phyloP scores from a whole-genome alignment of 2,329 filamentous ascomycete genomes.

The Bertia moriformis region DNA sequence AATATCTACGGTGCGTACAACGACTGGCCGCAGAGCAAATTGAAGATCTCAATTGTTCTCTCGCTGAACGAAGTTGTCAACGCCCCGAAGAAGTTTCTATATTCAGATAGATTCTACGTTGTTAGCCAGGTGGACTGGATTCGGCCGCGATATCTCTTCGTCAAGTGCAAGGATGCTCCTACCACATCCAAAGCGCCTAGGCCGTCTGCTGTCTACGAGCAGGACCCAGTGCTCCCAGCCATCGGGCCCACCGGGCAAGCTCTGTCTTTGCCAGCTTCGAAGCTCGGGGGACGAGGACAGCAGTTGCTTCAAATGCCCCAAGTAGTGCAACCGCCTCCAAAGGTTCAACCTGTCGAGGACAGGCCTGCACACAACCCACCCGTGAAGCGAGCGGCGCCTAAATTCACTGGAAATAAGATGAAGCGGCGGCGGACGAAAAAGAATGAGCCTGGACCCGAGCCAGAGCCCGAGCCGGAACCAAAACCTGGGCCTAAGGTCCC shows the following conservation, averaged over 20 bases:
- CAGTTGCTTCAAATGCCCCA: no score
- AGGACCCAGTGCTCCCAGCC: not conserved
- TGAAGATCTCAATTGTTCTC: slow-evolving; percentile 44
- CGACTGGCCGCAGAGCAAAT: slow-evolving; percentile 55
- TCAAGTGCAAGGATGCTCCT: slow-evolving; percentile 37
- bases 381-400: no score
- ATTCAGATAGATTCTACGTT: slow-evolving; percentile 47
- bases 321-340: no score
- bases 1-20: slow-evolving; percentile 4
- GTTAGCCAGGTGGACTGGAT: slow-evolving; percentile 72
- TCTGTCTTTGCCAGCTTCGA: not conserved
- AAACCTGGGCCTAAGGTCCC: no score
- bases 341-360: no score
- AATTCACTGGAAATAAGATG: no score
- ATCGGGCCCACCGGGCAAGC: not conserved
- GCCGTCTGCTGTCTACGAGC: not conserved
- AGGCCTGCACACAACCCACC: no score
- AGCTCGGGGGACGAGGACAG: slow-evolving; percentile 6
- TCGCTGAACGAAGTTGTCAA: slow-evolving; percentile 82
- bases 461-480: no score
- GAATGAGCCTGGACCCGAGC: not conserved
- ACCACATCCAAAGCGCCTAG: slow-evolving; percentile 14
- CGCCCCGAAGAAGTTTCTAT: slow-evolving; percentile 43
- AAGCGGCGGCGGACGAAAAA: not conserved
- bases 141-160: slow-evolving; percentile 1